Base-by-base conservation (phyloP, 2,329 filamentous ascomycete species). In the Penicillium verrucosum region DNA sequence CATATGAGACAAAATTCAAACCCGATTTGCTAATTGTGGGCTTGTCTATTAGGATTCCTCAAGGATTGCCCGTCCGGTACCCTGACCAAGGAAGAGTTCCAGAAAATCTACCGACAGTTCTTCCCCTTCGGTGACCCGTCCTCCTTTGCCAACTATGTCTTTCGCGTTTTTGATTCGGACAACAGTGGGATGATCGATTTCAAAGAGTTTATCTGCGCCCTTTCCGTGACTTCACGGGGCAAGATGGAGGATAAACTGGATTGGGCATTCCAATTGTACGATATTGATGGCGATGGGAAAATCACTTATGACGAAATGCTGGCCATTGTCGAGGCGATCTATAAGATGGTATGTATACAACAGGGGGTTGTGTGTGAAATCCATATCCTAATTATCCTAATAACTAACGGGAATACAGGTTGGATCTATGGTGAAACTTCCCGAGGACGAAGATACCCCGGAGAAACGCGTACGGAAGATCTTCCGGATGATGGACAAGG, bases 401-500 rank as follows among this genome's bases (percentile, higher is more conserved):
- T 18, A 12, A 36, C 58, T 64, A 38, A 67, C 52, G 27, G 27
- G 16, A 18, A 27, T 32, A 30, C 30, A 97, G 92, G 92, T 97
- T 70, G 94, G 94, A 64, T 96, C 92, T 51, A 99, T 99, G 94
- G 94, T 99, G 69, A 97, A 97, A 78, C 83, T 99, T 43, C 94
- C 94, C 51, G 92, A 97, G 76, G 94, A 99, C 78, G 94, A 99
- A 80, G 93, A 99, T 78, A 99, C 94, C 56, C 94, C 94, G 18
- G 93, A 97, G 82, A 99, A 99, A 82, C 89, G 94, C 63, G 94
- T 99, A 61, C 87, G 83, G 77, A 99, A 99, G 82, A 97, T 99
- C 76, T 99, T 99, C 82, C 84, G 89, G 70, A 97, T 97, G 94
- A 99, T 99, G 94, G 94, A 99, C 82, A 99, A 99, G 83, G 94